Evolutionary conservation across 2,329 filamentous ascomycete species (phyloP), one percentile per base, ranked within the genome.

Genomic region (Claviceps sp.): DNA sequence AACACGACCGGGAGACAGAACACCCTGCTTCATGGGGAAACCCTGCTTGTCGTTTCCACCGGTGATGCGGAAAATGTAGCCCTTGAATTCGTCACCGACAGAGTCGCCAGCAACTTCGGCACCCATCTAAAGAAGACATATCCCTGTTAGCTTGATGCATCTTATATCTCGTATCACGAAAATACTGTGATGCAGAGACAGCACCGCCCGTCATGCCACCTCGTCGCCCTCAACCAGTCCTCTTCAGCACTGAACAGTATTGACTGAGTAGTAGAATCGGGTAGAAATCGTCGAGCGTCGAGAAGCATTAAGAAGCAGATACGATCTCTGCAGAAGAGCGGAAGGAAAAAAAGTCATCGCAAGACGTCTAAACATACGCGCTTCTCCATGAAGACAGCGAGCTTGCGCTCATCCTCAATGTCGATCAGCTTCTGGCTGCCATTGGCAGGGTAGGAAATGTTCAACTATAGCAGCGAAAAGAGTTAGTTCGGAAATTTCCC

Each of bases 1-100:
- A 77, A 96, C 93, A 93, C 93, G 93, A 73, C 88, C 93, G 67
- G 93, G 90, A 75, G 95, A 87, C 82, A 98, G 91, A 73, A 95
- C 87, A 82, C 93, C 93, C 85, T 98, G 94, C 89, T 98, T 98
- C 93, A 98, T 98, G 66, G 93, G 93, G 84, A 98, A 98, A 80
- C 93, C 93, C 82, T 98, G 94, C 89, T 98, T 98, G 87, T 98
- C 93, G 87, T 98, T 98, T 72, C 94, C 93, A 70, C 93, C 94
- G 68, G 93, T 98, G 80, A 98, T 97, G 73, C 84, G 86, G 85
- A 98, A 89, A 79, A 98, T 85, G 82, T 98, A 98, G 75, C 93
- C 93, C 83, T 96, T 96, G 87, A 95, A 98, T 79, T 98, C 93
- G 71, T 97, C 90, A 70, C 93, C 93, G 69, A 98, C 82, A 71